Evolutionary conservation across 768 basidiomycete species (phyloP).

Genomic region (Xerocomus potaroensis): DNA sequence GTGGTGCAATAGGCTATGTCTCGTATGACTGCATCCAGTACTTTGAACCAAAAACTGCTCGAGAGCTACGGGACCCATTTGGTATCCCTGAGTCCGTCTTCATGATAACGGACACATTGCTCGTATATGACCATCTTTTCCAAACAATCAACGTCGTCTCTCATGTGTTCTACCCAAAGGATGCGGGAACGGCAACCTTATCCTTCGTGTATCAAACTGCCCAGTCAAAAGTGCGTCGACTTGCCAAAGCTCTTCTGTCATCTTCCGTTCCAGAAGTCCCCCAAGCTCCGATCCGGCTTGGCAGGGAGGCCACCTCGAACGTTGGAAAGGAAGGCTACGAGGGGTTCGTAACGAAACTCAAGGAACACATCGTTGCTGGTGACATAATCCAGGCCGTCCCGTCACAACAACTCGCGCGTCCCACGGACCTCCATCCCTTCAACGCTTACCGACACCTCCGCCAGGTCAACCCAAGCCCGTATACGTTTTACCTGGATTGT

Average conservation of each 20-base stretch:
- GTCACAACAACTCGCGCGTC: conserved; percentile 82
- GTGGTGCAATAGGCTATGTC: conserved; percentile 97
- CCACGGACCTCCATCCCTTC: conserved; percentile 90
- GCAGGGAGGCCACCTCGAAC: conserved; percentile 73
- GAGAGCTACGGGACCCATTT: conserved; percentile 69
- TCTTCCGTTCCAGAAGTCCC: conserved; percentile 56
- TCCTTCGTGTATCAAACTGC: conserved; percentile 88
- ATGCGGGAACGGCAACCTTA: conserved; percentile 62
- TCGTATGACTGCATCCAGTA: conserved; percentile 95
- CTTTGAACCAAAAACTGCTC: conserved; percentile 91
- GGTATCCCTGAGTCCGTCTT: conserved; percentile 94
- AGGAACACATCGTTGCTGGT: conserved; percentile 91
- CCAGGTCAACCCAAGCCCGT: conserved; percentile 94
- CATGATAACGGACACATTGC: conserved; percentile 93
- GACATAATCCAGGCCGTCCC: conserved; percentile 99
- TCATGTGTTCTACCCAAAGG: conserved; percentile 83
- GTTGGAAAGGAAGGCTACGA: conserved; percentile 94
- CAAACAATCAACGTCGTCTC: conserved; percentile 95
- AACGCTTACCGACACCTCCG: conserved; percentile 94
- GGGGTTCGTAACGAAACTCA: conserved; percentile 83
- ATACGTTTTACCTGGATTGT: conserved; percentile 98
- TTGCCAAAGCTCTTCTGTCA: conserved; percentile 67
- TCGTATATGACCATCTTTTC: conserved; percentile 96
- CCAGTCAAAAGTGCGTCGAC: conserved; percentile 70
- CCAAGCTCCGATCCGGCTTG: conserved; percentile 62